Base-by-base conservation (phyloP, 257 asterid species). In the Capsicum rhomboideum region DNA sequence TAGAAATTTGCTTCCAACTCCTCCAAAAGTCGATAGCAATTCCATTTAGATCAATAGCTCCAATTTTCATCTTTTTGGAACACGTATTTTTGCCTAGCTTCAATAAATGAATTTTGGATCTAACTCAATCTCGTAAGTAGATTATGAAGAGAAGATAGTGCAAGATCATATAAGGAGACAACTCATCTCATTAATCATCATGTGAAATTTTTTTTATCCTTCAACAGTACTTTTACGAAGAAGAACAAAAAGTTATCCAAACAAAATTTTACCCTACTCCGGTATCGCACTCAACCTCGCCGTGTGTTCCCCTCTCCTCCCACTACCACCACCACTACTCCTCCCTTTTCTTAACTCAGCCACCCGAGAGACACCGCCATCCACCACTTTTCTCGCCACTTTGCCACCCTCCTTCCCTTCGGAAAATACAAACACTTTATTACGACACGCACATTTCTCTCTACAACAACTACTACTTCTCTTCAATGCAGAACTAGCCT, bases 401-500 rank as follows among this genome's bases (percentile, higher is more conserved):
- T 18, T 46, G 0, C 55, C 59, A 13, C 42, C 54, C 13, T 5
- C 54, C 2, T 12, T 74, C 17, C 78, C 93, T 1, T 67, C 82
- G 0, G 92, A 61, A 17, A 89, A 85, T 40, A 87, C 81, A 17
- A 56, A 44, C 13, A 1, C 40, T 79, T 92, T 88, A 83, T 92
- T 79, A 63, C 92, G 89, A 53, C 91, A 92, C 0, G 94, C 91
- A 87, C 94, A 93, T 88, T 93, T 94, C 55, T 89, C 86, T 10
- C 91, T 91, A 12, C 88, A 91, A 29, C 86, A 85, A 52, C 90
- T 85, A 81, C 85, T 92, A 20, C 9, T 10, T 68, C 52, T 68
- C 17, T 88, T 88, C 83, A 95, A 44, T 2, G 99, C 99, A 12
- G 97, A 90, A 89, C 95, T 92, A 17, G 98, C 99, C 68, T 93